Conservation (phyloP, 192 early-diverging fungal species). For the Coemansia sp. region DNA sequence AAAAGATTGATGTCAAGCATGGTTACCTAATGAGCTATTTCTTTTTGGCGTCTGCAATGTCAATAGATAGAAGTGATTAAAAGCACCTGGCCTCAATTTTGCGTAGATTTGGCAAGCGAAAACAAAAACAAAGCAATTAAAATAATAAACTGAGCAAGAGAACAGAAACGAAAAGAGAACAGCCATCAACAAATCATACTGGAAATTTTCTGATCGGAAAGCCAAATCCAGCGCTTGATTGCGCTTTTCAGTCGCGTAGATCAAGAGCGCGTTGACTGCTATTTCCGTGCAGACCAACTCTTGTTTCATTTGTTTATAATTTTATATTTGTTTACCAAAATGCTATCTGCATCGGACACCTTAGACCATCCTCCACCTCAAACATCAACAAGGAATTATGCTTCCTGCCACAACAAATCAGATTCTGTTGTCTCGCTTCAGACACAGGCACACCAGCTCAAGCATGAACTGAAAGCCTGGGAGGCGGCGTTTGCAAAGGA, state of each 20-base stretch:
- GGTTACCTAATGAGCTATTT: neutral
- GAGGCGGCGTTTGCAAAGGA: slow-evolving; percentile 35
- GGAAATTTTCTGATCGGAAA: neutral
- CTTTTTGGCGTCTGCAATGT: neutral
- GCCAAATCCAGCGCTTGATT: neutral
- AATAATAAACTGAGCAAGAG: neutral
- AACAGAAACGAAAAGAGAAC: neutral
- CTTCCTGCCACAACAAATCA: neutral
- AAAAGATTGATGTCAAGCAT: slow-evolving; percentile 96
- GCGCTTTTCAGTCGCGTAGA: neutral
- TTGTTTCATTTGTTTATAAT: neutral
- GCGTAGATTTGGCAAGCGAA: neutral
- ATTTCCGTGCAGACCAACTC: neutral
- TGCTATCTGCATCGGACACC: neutral
- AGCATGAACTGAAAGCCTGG: slow-evolving; percentile 53
- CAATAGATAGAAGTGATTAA: neutral
- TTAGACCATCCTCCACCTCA: neutral
- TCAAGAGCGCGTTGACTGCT: too few species aligned
- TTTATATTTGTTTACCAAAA: neutral
- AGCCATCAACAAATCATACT: neutral
- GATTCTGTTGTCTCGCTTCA: neutral
- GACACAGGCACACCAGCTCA: slow-evolving; percentile 27
- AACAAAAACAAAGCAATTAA: neutral
- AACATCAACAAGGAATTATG: neutral
- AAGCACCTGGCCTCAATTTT: neutral